Percentiles rank a stretch among this genome's conserved stretches.
Conservation (phyloP, 2,329 filamentous ascomycete genomes). For the Fusarium phyllophilum region DNA sequence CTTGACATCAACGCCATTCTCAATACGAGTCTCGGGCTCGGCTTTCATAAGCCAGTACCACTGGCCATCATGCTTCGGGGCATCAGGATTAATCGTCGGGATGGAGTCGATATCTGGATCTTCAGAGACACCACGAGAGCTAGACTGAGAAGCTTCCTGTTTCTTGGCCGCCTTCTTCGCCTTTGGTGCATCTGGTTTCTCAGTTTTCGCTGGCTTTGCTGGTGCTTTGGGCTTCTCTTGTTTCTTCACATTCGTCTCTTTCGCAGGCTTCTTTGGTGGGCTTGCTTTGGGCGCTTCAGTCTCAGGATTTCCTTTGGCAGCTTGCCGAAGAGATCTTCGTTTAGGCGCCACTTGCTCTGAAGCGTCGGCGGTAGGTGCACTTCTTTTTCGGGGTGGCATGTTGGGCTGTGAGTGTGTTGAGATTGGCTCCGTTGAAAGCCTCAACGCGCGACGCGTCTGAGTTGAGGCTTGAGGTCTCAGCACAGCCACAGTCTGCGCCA, state of each 20-base stretch:
- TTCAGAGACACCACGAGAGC: slow-evolving; percentile 32
- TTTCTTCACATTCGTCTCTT: not conserved
- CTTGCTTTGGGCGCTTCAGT: not conserved
- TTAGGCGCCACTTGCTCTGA: slow-evolving; percentile 6
- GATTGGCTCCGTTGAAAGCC: not conserved
- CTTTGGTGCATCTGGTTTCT: not conserved
- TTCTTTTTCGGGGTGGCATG: slow-evolving; percentile 36
- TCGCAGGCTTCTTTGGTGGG: not conserved
- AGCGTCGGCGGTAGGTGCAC: not conserved
- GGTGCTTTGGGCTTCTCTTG: not conserved
- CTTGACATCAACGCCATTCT: slow-evolving; percentile 87
- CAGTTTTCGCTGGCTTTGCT: not conserved
- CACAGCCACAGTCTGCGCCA: not conserved
- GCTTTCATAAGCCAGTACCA: slow-evolving; percentile 87
- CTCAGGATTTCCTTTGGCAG: not conserved
- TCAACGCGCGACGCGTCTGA: slow-evolving; percentile 6
- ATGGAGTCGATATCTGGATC: slow-evolving; percentile 48
- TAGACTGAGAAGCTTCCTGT: not conserved
- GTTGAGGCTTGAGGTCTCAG: not conserved
- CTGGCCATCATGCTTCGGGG: slow-evolving; percentile 52
- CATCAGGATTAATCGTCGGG: slow-evolving; percentile 52
- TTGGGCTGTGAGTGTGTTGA: not conserved
- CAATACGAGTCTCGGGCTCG: slow-evolving; percentile 85
- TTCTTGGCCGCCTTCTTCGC: not conserved
- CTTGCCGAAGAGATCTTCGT: slow-evolving; percentile 32